These are phyloP conservation scores for Hemisphaericaspora nanyangensis DNA, from an alignment of 805 yeast species.

Conservation along the genomic window DNA sequence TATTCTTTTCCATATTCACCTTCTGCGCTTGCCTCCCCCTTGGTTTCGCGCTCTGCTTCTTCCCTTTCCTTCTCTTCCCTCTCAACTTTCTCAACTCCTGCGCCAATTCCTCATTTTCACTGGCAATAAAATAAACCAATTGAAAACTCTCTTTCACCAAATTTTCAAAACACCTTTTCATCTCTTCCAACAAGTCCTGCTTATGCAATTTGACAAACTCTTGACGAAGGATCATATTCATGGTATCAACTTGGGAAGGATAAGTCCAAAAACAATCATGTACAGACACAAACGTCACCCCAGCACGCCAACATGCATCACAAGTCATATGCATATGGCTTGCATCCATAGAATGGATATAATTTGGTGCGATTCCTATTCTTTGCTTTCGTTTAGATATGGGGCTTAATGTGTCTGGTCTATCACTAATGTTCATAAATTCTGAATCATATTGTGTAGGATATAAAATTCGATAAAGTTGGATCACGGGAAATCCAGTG, in stretches of 20 bases:
- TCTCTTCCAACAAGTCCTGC: slow-evolving; percentile 19
- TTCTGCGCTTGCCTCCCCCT: too few species aligned
- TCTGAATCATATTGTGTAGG: slow-evolving; percentile 6
- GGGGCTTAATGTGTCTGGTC: slow-evolving; percentile 18
- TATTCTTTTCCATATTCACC: too few species aligned
- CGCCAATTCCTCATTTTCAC: slow-evolving; percentile 10
- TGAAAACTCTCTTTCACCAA: slow-evolving; percentile 24
- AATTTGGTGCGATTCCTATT: slow-evolving; percentile 41
- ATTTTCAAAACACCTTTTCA: slow-evolving; percentile 23
- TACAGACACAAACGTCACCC: slow-evolving; percentile 33
- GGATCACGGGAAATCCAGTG: slow-evolving; percentile 40
- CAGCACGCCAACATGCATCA: slow-evolving; percentile 15
- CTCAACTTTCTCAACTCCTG: slow-evolving; percentile 6
- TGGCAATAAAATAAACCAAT: slow-evolving; percentile 27
- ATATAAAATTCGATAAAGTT: slow-evolving; percentile 25
- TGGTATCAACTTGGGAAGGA: slow-evolving; percentile 24
- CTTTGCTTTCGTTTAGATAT: slow-evolving; percentile 27
- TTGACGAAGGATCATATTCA: slow-evolving; percentile 26
- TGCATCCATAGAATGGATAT: slow-evolving; percentile 41
- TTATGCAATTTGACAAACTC: slow-evolving; percentile 34
- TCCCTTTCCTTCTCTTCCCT: too few species aligned
- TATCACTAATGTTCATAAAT: slow-evolving; percentile 8
- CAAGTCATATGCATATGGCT: slow-evolving; percentile 37
- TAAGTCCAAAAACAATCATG: slow-evolving; percentile 46
- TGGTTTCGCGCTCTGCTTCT: too few species aligned